Evolutionary conservation across 2,329 filamentous ascomycete genomes (phyloP), one percentile per base, ranked within the genome.

Genomic region (Colletotrichum filicis): DNA sequence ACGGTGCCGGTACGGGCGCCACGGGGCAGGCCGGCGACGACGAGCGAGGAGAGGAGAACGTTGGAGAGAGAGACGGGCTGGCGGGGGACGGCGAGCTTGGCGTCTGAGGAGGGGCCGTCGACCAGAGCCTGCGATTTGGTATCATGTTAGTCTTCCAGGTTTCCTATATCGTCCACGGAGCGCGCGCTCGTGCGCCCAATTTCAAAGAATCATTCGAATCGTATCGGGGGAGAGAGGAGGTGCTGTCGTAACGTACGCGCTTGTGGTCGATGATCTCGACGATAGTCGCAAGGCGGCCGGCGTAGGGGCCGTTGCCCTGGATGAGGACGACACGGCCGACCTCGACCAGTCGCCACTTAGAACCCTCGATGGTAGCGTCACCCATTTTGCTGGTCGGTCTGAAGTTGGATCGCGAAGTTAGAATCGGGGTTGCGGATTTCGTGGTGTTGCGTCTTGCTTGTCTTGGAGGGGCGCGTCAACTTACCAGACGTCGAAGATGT

Each of bases 261-360:
- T 98, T 98, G 93, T 99, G 96, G 89, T 99, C 97, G 89, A 99
- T 97, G 87, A 99, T 98, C 92, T 99, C 96, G 87, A 98, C 95
- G 83, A 99, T 96, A 82, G 92, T 89, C 82, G 95, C 97, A 82
- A 98, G 92, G 85, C 94, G 94, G 89, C 95, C 95, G 80, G 89
- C 88, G 89, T 88, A 94, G 81, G 92, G 92, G 83, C 95, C 93
- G 84, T 91, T 88, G 82, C 86, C 87, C 87, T 94, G 93, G 89
- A 98, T 92, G 86, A 97, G 92, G 85, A 98, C 93, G 84, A 99
- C 92, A 85, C 97, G 95, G 92, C 97, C 97, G 87, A 98, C 94
- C 93, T 99, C 95, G 86, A 99, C 95, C 87, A 95, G 91, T 90
- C 95, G 95, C 95, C 95, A 97, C 86, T 92, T 90, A 84, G 93